Evolutionary conservation across 768 basidiomycete species (phyloP).

Genomic region (Trametes maxima): DNA sequence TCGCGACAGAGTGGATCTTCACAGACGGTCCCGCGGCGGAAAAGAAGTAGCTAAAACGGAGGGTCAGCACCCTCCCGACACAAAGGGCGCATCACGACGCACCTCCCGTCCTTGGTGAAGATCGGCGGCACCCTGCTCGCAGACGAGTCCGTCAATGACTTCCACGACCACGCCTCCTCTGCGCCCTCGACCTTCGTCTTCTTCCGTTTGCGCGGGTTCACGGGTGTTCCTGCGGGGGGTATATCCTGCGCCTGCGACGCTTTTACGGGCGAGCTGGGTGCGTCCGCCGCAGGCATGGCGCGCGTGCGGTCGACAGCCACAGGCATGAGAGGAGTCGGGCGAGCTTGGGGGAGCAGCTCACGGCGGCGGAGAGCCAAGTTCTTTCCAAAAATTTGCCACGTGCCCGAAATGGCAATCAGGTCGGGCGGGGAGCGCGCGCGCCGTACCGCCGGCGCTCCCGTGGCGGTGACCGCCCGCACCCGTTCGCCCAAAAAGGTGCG

Average conservation of each 20-base stretch:
- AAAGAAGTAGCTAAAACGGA: constrained; percentile 79
- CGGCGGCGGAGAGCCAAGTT: constrained; percentile 17
- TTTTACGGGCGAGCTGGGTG: constrained; percentile 41
- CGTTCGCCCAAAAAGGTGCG: neutral
- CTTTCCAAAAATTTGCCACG: constrained; percentile 32
- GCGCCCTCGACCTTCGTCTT: constrained; percentile 44
- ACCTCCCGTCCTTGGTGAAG: constrained; percentile 91
- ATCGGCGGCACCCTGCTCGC: constrained; percentile 68
- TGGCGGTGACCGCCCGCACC: neutral
- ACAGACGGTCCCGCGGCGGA: constrained; percentile 79
- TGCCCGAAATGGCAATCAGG: constrained; percentile 27
- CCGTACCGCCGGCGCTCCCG: neutral
- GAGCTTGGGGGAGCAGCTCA: neutral
- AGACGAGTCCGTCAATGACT: constrained; percentile 67
- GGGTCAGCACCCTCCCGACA: constrained; percentile 14
- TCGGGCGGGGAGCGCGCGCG: constrained; percentile 12
- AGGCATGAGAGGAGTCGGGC: constrained; percentile 28
- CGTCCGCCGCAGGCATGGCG: constrained; percentile 31
- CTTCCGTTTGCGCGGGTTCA: constrained; percentile 37
- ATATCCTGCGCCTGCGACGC: constrained; percentile 40
- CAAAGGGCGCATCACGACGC: constrained; percentile 21
- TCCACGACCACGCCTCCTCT: constrained; percentile 60
- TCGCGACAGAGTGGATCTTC: constrained; percentile 80
- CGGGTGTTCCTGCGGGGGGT: constrained; percentile 18
- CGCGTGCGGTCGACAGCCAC: constrained; percentile 32